Percentiles rank a stretch among this genome's conserved stretches.
These are phyloP conservation scores for Purpureocillium takamizusanense DNA, from an alignment of 2,329 filamentous ascomycete species.

Conservation along the genomic window DNA sequence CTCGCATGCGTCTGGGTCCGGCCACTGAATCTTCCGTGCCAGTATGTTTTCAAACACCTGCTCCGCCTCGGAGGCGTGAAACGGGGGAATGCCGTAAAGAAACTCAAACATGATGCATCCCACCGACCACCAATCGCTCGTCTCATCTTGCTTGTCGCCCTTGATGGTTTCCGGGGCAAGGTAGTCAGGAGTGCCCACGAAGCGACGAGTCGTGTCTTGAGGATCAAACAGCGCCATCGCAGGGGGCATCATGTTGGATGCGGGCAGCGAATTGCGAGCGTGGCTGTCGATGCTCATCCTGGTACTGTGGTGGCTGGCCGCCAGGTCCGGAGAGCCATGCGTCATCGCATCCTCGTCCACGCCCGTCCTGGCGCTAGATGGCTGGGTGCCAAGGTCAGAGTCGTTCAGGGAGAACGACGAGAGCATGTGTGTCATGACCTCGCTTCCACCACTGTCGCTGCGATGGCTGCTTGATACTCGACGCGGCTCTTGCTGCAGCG, in stretches of 20 bases:
- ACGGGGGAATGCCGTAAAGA: slow-evolving; percentile 85
- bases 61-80: slow-evolving; percentile 83
- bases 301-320: slow-evolving; percentile 27
- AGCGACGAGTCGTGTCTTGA: slow-evolving; percentile 83
- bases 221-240: slow-evolving; percentile 94
- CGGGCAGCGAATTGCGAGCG: slow-evolving; percentile 25
- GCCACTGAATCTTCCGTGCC: slow-evolving; percentile 84
- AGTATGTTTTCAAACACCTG: slow-evolving; percentile 96
- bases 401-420: slow-evolving; percentile 69
- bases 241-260: slow-evolving; percentile 70
- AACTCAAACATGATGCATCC: slow-evolving; percentile 98
- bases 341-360: slow-evolving; percentile 70
- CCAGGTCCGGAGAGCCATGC: slow-evolving; percentile 69
- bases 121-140: slow-evolving; percentile 99
- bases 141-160: slow-evolving; percentile 90
- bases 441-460: slow-evolving; percentile 88
- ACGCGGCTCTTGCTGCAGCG: slow-evolving; percentile 47
- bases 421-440: slow-evolving; percentile 75
- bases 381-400: slow-evolving; percentile 29
- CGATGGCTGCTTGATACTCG: slow-evolving; percentile 67
- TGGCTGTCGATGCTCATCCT: slow-evolving; percentile 24
- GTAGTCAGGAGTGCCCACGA: slow-evolving; percentile 96
- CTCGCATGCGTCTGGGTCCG: slow-evolving; percentile 68
- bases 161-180: slow-evolving; percentile 94
- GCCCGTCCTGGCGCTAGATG: slow-evolving; percentile 45